phyloP scores from a whole-genome alignment of 106 monocot species.

The Acorus calamus region DNA sequence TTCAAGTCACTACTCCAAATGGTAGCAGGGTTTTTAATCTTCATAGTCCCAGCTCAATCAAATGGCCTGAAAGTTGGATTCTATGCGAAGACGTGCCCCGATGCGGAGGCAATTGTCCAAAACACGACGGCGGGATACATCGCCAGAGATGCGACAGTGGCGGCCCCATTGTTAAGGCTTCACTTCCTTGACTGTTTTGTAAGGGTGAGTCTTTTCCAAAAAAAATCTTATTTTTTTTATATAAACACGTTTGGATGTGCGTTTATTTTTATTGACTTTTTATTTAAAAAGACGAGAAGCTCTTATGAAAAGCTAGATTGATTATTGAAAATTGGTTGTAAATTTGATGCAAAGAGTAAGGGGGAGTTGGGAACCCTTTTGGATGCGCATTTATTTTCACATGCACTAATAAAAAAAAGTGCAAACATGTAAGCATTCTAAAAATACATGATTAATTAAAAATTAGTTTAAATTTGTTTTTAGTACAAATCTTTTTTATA shows the following conservation, averaged over 20 bases:
- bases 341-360: too few relatives aligned
- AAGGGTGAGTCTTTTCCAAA: slow-evolving; percentile 18
- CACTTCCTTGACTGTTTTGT: slow-evolving; percentile 84
- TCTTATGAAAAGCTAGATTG: too few relatives aligned
- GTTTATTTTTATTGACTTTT: not conserved
- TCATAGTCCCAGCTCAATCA: slow-evolving; percentile 11
- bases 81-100: slow-evolving; percentile 47
- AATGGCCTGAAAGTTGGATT: slow-evolving; percentile 43
- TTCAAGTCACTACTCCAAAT: slow-evolving; percentile 7
- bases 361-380: too few relatives aligned
- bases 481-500: too few relatives aligned
- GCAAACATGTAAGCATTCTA: too few relatives aligned
- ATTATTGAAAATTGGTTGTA: too few relatives aligned
- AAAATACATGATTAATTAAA: too few relatives aligned
- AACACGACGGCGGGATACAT: slow-evolving; percentile 30
- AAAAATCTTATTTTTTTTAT: not conserved
- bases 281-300: too few relatives aligned
- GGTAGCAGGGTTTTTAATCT: slow-evolving; percentile 1
- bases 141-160: slow-evolving; percentile 25
- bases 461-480: too few relatives aligned
- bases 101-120: slow-evolving; percentile 37
- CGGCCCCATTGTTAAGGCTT: slow-evolving; percentile 54
- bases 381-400: too few relatives aligned
- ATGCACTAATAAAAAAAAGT: too few relatives aligned
- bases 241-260: not conserved